Evolutionary conservation across 129 eudicot genomes (phyloP).

Genomic region (Tagetes erecta): DNA sequence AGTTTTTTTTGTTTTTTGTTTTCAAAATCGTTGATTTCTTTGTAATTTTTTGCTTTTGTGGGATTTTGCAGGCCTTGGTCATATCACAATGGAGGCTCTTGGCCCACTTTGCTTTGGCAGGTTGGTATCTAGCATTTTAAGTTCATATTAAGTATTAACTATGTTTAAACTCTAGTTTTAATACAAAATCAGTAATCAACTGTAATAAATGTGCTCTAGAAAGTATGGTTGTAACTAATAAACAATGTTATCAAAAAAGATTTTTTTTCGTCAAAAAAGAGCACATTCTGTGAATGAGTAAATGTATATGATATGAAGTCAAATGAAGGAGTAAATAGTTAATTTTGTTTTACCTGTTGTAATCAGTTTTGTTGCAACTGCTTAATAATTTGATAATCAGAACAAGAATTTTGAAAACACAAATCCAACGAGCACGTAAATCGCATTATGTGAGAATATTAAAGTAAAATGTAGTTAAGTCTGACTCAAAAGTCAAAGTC

Average conservation of each 20-base stretch:
- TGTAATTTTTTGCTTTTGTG: background rate
- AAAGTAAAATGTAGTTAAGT: background rate
- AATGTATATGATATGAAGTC: background rate
- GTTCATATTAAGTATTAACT: background rate
- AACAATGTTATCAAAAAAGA: background rate
- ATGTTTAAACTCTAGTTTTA: background rate
- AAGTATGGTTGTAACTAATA: background rate
- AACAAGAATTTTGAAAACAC: background rate
- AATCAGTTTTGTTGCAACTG: background rate
- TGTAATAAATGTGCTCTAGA: too few relatives aligned
- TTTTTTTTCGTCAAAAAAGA: background rate
- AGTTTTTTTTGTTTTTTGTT: background rate
- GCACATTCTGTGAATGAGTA: too few relatives aligned
- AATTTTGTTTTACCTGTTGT: background rate
- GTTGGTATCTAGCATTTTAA: conserved; percentile 29
- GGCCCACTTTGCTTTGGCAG: conserved; percentile 98
- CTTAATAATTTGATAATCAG: background rate
- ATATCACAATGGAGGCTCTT: conserved; percentile 85
- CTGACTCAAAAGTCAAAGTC: conserved; percentile 16
- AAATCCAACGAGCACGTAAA: background rate
- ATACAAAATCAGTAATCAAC: too few relatives aligned
- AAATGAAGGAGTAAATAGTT: background rate
- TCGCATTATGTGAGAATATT: background rate
- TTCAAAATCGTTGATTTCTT: background rate
- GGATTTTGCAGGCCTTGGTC: conserved; percentile 72